These are phyloP conservation scores for Aureobasidium vineae DNA, from an alignment of 2,329 filamentous ascomycete genomes.

Conservation along the genomic window DNA sequence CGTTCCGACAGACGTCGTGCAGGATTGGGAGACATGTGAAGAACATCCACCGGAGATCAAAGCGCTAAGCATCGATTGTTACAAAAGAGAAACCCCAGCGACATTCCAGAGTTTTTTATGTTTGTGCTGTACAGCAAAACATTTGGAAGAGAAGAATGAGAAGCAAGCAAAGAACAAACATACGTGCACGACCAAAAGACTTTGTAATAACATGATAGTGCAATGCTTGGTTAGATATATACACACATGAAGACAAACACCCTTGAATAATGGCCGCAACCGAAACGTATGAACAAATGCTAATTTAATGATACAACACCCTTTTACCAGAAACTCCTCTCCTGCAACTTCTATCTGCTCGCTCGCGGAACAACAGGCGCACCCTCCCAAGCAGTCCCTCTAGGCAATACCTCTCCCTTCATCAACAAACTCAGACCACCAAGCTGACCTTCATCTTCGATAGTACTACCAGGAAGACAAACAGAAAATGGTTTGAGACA, in stretches of 20 bases:
- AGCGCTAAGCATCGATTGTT: too few relatives aligned
- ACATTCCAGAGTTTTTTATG: too few relatives aligned
- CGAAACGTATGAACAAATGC: neutral
- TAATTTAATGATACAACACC: neutral
- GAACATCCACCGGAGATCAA: too few relatives aligned
- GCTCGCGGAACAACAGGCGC: constrained; percentile 1
- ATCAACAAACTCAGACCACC: neutral
- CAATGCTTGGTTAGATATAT: too few relatives aligned
- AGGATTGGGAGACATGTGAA: too few relatives aligned
- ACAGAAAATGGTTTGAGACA: constrained; percentile 2
- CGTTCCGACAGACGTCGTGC: too few relatives aligned
- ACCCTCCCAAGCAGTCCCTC: constrained; percentile 3
- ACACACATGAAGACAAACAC: neutral
- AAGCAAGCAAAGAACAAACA: too few relatives aligned
- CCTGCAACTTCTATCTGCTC: neutral
- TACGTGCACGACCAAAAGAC: too few relatives aligned
- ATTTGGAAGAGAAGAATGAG: too few relatives aligned
- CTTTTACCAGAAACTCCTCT: neutral
- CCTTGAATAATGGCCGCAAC: neutral
- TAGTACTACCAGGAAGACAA: constrained; percentile 2
- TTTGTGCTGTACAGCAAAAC: too few relatives aligned
- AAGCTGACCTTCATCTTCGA: constrained; percentile 3
- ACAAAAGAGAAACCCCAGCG: too few relatives aligned
- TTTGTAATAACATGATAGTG: too few relatives aligned
- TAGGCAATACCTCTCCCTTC: constrained; percentile 8